Conservation (phyloP, 2,329 filamentous ascomycete genomes). For the Aspergillus calidoustus region DNA sequence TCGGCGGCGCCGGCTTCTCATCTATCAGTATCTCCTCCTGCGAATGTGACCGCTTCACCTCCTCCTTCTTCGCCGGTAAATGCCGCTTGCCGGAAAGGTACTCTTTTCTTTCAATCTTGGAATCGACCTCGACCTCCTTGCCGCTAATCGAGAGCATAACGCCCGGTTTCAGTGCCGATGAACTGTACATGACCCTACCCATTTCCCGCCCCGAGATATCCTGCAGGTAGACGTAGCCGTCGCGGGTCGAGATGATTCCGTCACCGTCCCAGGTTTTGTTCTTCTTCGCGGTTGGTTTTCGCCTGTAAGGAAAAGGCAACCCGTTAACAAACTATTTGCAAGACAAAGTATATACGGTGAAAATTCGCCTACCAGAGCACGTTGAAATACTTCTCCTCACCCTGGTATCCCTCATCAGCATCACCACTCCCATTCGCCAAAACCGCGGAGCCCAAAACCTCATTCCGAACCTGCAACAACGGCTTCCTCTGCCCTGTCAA, state of each 20-base stretch:
- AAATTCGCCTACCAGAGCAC: constrained; percentile 49
- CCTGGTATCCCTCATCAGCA: constrained; percentile 19
- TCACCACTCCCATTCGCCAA: not conserved
- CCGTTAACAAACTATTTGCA: not conserved
- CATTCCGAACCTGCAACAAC: constrained; percentile 38
- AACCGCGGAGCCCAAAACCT: constrained; percentile 20
- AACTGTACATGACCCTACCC: constrained; percentile 60
- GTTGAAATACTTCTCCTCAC: constrained; percentile 49
- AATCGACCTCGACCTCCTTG: constrained; percentile 72
- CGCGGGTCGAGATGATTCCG: constrained; percentile 63
- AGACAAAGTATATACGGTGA: not conserved
- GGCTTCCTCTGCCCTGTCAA: constrained; percentile 33
- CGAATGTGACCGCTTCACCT: not conserved
- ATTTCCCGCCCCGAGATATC: constrained; percentile 68
- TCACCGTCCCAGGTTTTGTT: constrained; percentile 80
- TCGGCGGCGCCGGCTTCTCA: constrained; percentile 21
- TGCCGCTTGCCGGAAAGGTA: constrained; percentile 50
- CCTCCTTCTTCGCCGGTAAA: constrained; percentile 10
- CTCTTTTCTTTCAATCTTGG: constrained; percentile 63
- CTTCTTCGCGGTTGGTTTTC: constrained; percentile 72
- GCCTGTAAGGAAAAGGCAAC: constrained; percentile 48
- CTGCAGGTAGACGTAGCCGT: constrained; percentile 63
- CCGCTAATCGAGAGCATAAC: constrained; percentile 66
- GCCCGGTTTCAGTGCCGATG: constrained; percentile 62
- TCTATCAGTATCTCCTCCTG: constrained; percentile 28